Evolutionary conservation across 495 filamentous ascomycete species (phyloP), one percentile per base, ranked within the genome.

Genomic region (Achaetomiella virescens): DNA sequence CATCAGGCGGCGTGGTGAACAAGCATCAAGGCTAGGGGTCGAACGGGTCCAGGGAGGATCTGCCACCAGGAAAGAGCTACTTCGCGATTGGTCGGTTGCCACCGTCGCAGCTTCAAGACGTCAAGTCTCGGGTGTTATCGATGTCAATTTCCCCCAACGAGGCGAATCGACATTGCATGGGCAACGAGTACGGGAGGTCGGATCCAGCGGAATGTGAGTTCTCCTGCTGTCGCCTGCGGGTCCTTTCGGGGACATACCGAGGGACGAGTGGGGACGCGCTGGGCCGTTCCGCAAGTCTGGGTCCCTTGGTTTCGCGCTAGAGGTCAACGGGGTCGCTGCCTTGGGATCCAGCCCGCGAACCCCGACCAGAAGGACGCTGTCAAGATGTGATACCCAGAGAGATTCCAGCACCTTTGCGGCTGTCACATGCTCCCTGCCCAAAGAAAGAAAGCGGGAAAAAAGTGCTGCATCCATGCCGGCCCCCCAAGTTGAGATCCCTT

Each of bases 371-470:
- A 31, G 6, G n/a, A 41, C 4, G n/a, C 10, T 41, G 38, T 41
- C 18, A 17, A 41, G 44, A 22, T 31, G 14, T 31, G 36, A n/a
- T 14, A 15, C 7, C 38, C 38, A 43, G 3, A 18, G 21, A 36
- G 29, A 8, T 2, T 18, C n/a, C 25, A 44, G 29, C 22, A 31
- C 18, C 41, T 36, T 22, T 18, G 21, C 20, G 17, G 24, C 47
- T 52, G 25, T 57, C 55, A 57, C 55, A 57, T 57, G 55, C 48
- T 38, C 31, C 40, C 2, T 24, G 3, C 29, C 42, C 37, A 38
- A 46, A 52, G 14, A 29, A 33, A 38, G 41, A 45, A 22, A 50
- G 44, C 12, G 3, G 6, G n/a, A 4, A 41, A 43, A 43, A 11
- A 7, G 8, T 17, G 24, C 27, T 31, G n/a, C 33, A 35, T 49